These are phyloP conservation scores for Phytopythium litorale DNA, from an alignment of 352 stramenopile genomes.

Conservation along the genomic window DNA sequence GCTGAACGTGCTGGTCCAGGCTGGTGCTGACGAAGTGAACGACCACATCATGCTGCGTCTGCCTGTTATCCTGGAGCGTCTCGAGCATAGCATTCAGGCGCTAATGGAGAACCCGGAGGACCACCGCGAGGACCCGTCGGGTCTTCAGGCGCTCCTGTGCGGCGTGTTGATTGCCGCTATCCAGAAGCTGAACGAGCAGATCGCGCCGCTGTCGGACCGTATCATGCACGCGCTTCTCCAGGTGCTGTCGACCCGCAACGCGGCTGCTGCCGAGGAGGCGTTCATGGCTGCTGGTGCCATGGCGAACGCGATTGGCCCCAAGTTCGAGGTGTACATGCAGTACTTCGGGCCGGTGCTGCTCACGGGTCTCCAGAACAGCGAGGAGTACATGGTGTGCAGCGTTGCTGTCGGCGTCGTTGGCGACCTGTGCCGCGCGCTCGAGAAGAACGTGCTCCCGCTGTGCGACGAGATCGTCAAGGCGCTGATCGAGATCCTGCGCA, in stretches of 20 bases:
- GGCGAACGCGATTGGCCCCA: slow-evolving; percentile 90
- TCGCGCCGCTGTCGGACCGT: slow-evolving; percentile 86
- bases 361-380: slow-evolving; percentile 91
- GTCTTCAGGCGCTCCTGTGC: slow-evolving; percentile 85
- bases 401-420: slow-evolving; percentile 94
- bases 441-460: slow-evolving; percentile 88
- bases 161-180: slow-evolving; percentile 92
- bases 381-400: slow-evolving; percentile 96
- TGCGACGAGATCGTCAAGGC: slow-evolving; percentile 94
- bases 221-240: slow-evolving; percentile 96
- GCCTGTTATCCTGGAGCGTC: slow-evolving; percentile 72
- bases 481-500: slow-evolving; percentile 95
- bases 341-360: slow-evolving; percentile 92
- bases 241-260: slow-evolving; percentile 93
- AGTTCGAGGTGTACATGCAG: slow-evolving; percentile 96
- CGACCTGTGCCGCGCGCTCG: slow-evolving; percentile 93
- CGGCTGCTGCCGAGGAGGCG: slow-evolving; percentile 93
- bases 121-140: slow-evolving; percentile 69
- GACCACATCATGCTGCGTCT: slow-evolving; percentile 78
- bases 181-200: slow-evolving; percentile 89
- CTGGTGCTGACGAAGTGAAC: slow-evolving; percentile 67
- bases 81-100: slow-evolving; percentile 65
- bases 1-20: slow-evolving; percentile 92
- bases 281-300: slow-evolving; percentile 94
- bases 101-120: slow-evolving; percentile 70